These are phyloP conservation scores for Tolypocladium nubicola DNA, from an alignment of 2,329 filamentous ascomycete genomes.

Conservation along the genomic window DNA sequence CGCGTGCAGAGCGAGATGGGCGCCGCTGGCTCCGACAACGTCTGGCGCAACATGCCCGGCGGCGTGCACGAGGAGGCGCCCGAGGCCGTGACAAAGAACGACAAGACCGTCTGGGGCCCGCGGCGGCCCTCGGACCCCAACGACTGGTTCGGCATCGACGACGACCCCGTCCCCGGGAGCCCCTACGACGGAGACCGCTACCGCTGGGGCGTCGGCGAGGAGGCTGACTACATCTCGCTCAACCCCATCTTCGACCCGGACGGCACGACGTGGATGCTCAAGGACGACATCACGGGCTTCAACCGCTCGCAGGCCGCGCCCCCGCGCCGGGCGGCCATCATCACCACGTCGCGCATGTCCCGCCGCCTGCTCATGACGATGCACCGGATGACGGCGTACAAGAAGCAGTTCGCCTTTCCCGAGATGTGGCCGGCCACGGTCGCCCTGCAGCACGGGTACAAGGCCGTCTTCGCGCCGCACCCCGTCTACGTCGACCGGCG, in stretches of 20 bases:
- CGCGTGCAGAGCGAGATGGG: conserved; percentile 66
- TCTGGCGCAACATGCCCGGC: conserved; percentile 48
- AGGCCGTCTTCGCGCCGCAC: conserved; percentile 85
- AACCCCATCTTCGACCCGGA: conserved; percentile 88
- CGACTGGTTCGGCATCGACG: conserved; percentile 62
- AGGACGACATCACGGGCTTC: conserved; percentile 76
- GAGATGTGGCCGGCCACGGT: conserved; percentile 94
- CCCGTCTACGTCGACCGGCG: conserved; percentile 77
- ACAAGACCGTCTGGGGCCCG: conserved; percentile 75
- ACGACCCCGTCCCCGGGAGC: conserved; percentile 64
- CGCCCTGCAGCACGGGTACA: conserved; percentile 83
- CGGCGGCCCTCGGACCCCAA: conserved; percentile 54
- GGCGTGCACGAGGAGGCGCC: conserved; percentile 26
- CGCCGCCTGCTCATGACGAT: conserved; percentile 71
- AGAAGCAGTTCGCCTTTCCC: conserved; percentile 83
- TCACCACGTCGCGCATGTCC: conserved; percentile 77
- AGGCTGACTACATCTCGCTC: conserved; percentile 84
- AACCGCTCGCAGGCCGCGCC: conserved; percentile 51
- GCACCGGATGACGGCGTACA: conserved; percentile 79
- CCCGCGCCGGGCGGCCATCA: conserved; percentile 75
- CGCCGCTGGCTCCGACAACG: conserved; percentile 51
- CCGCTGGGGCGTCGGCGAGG: conserved; percentile 78
- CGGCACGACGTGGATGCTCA: conserved; percentile 73
- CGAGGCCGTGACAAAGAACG: conserved; percentile 27
- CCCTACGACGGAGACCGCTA: conserved; percentile 69